These are phyloP conservation scores for Diaporthe nobilis DNA, from an alignment of 2,329 filamentous ascomycete genomes.

Conservation along the genomic window DNA sequence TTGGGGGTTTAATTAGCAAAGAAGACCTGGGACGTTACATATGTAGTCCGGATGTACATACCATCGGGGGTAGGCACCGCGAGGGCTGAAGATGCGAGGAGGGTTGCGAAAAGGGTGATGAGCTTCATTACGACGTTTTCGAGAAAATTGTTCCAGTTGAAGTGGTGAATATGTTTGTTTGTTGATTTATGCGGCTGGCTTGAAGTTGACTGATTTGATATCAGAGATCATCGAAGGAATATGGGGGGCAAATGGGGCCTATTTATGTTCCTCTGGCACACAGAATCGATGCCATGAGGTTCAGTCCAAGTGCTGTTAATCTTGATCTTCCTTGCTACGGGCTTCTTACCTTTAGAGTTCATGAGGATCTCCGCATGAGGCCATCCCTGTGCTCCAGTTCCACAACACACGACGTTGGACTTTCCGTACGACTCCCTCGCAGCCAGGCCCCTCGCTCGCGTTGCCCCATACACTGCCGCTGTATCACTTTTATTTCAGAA, in stretches of 20 bases:
- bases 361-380: not conserved
- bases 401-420: not conserved
- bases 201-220: not conserved
- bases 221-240: not conserved
- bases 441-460: not conserved
- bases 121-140: not conserved
- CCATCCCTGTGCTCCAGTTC: not conserved
- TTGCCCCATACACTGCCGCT: not conserved
- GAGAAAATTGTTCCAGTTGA: too few species aligned
- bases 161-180: not conserved
- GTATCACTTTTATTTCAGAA: not conserved
- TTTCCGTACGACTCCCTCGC: not conserved
- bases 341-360: not conserved
- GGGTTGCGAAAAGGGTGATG: constrained; percentile 3
- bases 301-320: not conserved
- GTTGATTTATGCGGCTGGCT: not conserved
- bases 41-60: not conserved
- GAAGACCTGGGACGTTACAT: not conserved
- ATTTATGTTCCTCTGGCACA: not conserved
- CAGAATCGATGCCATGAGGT: not conserved
- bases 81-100: constrained; percentile 21
- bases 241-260: not conserved
- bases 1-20: not conserved
- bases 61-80: not conserved
- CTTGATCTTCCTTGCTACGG: not conserved